Evolutionary conservation across 2,329 filamentous ascomycete genomes (phyloP).

Genomic region (Scedosporium minutisporum): DNA sequence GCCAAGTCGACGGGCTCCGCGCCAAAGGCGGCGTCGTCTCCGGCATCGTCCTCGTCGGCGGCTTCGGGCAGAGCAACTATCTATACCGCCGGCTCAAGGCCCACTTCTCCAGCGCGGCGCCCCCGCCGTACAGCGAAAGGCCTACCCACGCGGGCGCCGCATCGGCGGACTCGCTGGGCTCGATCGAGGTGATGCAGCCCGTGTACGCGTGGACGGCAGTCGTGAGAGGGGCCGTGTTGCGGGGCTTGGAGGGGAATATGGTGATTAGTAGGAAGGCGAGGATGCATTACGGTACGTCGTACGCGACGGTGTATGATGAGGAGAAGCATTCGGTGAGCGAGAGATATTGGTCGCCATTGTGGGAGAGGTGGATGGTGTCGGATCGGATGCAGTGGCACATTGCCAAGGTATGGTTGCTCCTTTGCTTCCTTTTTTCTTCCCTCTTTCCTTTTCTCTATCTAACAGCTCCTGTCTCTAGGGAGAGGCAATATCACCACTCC

Average conservation of each 20-base stretch:
- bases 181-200: slow-evolving; percentile 72
- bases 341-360: slow-evolving; percentile 69
- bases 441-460: neutral
- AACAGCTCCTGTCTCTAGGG: slow-evolving; percentile 35
- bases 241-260: slow-evolving; percentile 69
- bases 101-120: slow-evolving; percentile 52
- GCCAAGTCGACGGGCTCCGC: slow-evolving; percentile 55
- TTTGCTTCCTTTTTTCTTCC: slow-evolving; percentile 7
- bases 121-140: slow-evolving; percentile 56
- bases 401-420: slow-evolving; percentile 47
- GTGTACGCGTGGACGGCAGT: slow-evolving; percentile 77
- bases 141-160: slow-evolving; percentile 53
- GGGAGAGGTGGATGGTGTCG: slow-evolving; percentile 76
- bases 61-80: slow-evolving; percentile 72
- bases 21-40: slow-evolving; percentile 52
- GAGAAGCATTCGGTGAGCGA: slow-evolving; percentile 63
- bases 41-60: slow-evolving; percentile 73
- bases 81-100: slow-evolving; percentile 61
- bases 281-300: slow-evolving; percentile 72
- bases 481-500: slow-evolving; percentile 62
- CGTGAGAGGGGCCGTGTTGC: slow-evolving; percentile 64
- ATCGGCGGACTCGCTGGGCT: slow-evolving; percentile 38
- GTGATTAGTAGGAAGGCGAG: slow-evolving; percentile 65
- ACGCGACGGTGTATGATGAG: slow-evolving; percentile 73
- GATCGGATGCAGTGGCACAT: slow-evolving; percentile 84